phyloP scores from a whole-genome alignment of 129 eudicot species.

The Cynara cardunculus region DNA sequence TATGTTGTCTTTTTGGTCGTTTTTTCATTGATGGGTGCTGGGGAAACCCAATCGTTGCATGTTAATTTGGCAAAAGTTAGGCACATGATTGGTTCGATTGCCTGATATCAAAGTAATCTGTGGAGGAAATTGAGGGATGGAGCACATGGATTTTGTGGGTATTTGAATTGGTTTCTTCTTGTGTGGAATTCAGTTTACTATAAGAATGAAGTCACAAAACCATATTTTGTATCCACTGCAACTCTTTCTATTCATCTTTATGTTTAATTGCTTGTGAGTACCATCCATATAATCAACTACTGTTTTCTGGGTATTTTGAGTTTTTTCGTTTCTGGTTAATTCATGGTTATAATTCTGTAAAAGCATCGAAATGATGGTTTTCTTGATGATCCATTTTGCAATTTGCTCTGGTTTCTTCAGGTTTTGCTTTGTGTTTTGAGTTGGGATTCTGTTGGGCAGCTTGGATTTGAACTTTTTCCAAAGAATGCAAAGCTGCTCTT shows the following conservation, averaged over 20 bases:
- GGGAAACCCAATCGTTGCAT: slow-evolving; percentile 19
- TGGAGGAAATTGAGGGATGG: slow-evolving; percentile 22
- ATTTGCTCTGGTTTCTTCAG: slow-evolving; percentile 13
- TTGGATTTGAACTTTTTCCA: not conserved
- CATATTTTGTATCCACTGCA: slow-evolving; percentile 13
- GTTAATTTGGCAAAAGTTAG: slow-evolving; percentile 25
- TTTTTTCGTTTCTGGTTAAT: not conserved
- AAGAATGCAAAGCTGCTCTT: slow-evolving; percentile 19
- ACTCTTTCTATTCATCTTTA: slow-evolving; percentile 2
- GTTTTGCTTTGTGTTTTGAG: slow-evolving; percentile 8
- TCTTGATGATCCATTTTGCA: slow-evolving; percentile 5
- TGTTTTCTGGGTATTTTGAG: not conserved
- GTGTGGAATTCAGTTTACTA: slow-evolving; percentile 15
- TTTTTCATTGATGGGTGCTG: slow-evolving; percentile 18
- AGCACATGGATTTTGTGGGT: slow-evolving; percentile 29
- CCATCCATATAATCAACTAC: not conserved
- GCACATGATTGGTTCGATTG: slow-evolving; percentile 32
- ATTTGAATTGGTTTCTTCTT: slow-evolving; percentile 26
- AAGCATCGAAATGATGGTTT: not conserved
- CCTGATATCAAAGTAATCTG: slow-evolving; percentile 15
- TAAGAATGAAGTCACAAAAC: slow-evolving; percentile 6
- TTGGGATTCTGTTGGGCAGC: not conserved
- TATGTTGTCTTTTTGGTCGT: not conserved
- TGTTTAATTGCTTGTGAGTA: not conserved
- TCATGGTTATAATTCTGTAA: not conserved